Conservation (phyloP, 225 moss, liverwort and hornwort genomes). For the Climacium dendroides region DNA sequence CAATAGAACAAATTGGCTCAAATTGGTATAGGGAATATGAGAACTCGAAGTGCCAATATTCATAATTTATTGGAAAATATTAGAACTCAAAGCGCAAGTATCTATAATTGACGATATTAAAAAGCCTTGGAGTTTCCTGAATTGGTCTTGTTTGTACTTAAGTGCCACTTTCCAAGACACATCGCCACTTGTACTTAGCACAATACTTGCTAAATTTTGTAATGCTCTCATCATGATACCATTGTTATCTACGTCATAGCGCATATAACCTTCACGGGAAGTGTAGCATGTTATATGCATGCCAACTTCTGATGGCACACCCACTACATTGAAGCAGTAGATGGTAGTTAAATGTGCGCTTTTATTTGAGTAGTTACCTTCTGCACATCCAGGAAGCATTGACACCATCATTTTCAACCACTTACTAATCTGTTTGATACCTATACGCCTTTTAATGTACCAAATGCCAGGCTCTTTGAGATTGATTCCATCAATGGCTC, state of each 20-base stretch:
- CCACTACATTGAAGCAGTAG: not conserved
- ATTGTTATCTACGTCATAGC: not conserved
- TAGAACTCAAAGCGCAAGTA: fast-evolving
- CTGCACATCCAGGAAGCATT: not conserved
- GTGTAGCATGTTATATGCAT: not conserved
- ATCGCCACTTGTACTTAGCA: fast-evolving
- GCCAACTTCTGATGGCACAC: not conserved
- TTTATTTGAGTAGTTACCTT: not conserved
- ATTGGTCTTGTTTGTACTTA: fast-evolving
- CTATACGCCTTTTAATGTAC: too few relatives aligned
- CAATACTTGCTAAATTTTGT: too few relatives aligned
- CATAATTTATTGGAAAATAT: not conserved
- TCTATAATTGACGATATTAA: fast-evolving
- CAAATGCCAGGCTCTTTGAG: too few relatives aligned
- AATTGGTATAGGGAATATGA: too few relatives aligned
- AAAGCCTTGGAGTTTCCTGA: not conserved
- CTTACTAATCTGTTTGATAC: too few relatives aligned
- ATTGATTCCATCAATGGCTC: too few relatives aligned
- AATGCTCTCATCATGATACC: not conserved
- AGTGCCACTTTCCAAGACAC: not conserved
- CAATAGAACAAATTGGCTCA: not conserved
- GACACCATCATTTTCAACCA: not conserved
- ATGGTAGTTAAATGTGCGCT: fast-evolving
- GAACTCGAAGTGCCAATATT: too few relatives aligned
- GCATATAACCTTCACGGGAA: not conserved